Percentiles rank a stretch among this genome's conserved stretches.
Evolutionary conservation across 2,329 filamentous ascomycete species (phyloP).

Genomic region (Geoglossum cookeanum): DNA sequence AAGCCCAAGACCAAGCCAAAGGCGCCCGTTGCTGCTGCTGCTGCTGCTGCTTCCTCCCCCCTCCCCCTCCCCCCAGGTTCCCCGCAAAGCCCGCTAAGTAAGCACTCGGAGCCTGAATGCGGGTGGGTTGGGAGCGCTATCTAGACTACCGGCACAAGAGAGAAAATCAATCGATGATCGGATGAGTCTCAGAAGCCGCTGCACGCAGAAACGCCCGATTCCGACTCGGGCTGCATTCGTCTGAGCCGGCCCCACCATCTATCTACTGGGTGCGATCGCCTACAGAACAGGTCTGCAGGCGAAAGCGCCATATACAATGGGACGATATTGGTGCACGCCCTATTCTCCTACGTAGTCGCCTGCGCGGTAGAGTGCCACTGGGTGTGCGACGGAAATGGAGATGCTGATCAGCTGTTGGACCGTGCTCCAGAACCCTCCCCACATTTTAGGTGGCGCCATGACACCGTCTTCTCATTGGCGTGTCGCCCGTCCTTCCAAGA

Average conservation of each 20-base stretch:
- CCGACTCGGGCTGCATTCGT: neutral
- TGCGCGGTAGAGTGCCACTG: neutral
- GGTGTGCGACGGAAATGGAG: neutral
- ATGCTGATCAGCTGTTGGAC: conserved; percentile 1
- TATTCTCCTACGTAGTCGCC: neutral
- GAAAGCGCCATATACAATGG: neutral
- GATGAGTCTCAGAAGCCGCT: neutral
- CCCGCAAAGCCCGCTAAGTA: neutral
- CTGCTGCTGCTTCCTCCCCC: too few relatives aligned
- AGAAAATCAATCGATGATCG: too few relatives aligned
- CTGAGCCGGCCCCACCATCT: neutral
- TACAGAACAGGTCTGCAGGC: neutral
- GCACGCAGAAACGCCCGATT: neutral
- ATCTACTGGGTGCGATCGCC: neutral
- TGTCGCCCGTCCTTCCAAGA: neutral
- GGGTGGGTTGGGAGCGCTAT: neutral
- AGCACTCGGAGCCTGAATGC: neutral
- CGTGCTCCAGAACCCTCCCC: neutral
- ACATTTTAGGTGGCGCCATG: neutral
- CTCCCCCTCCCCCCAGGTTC: neutral
- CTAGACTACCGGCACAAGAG: neutral
- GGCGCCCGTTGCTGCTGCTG: too few relatives aligned
- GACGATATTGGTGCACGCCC: neutral
- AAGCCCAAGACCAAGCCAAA: too few relatives aligned
- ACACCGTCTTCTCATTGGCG: neutral